These are phyloP conservation scores for Macrocystidia cucumis DNA, from an alignment of 1,284 basidiomycete species.

Conservation along the genomic window DNA sequence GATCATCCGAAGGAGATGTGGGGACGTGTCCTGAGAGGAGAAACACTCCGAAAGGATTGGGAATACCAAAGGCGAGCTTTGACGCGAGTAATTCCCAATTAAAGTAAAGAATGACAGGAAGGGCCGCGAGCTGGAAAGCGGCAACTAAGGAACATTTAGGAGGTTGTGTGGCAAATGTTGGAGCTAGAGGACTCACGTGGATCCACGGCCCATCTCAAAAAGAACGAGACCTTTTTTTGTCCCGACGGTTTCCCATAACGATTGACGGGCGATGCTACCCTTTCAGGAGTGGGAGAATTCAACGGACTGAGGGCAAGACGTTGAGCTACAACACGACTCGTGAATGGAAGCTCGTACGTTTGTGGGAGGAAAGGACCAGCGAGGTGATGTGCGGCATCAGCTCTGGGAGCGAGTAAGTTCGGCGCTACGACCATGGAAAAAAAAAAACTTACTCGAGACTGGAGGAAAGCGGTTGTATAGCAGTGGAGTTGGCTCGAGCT, in stretches of 20 bases:
- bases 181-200: constrained; percentile 43
- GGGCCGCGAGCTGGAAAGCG: constrained; percentile 64
- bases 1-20: constrained; percentile 42
- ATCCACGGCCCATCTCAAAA: constrained; percentile 64
- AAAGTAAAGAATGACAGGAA: constrained; percentile 66
- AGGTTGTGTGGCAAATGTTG: not conserved
- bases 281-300: constrained; percentile 28
- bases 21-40: constrained; percentile 69
- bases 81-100: constrained; percentile 61
- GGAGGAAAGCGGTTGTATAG: constrained; percentile 9
- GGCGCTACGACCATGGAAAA: constrained; percentile 1
- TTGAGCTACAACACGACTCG: too few relatives aligned
- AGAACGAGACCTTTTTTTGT: constrained; percentile 18
- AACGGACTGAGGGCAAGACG: constrained; percentile 33
- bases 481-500: constrained; percentile 3
- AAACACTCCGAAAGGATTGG: constrained; percentile 74
- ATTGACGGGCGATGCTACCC: constrained; percentile 22
- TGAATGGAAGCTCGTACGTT: constrained; percentile 33
- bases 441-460: constrained; percentile 25
- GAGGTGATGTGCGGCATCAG: constrained; percentile 50
- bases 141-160: constrained; percentile 47
- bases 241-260: constrained; percentile 8
- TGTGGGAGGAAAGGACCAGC: constrained; percentile 53
- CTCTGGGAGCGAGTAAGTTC: constrained; percentile 20
- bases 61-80: constrained; percentile 35